These are phyloP conservation scores for Phytopythium cucurbitacearum DNA, from an alignment of 352 stramenopile genomes.

Conservation along the genomic window DNA sequence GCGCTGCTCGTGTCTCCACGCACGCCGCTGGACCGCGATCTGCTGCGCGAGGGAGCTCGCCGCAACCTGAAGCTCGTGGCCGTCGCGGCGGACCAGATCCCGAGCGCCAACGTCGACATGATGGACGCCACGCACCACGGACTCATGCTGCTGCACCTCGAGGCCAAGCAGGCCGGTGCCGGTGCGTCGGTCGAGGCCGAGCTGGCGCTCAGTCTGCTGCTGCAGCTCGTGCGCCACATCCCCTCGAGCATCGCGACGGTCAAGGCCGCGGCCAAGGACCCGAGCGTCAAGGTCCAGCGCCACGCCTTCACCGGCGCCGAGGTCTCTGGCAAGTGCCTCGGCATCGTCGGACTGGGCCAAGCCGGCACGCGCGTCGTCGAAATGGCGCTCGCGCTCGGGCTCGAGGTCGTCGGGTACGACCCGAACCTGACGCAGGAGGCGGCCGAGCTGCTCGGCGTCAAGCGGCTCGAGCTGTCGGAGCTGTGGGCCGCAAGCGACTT, in stretches of 20 bases:
- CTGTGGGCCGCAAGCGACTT: slow-evolving; percentile 86
- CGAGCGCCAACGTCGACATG: slow-evolving; percentile 59
- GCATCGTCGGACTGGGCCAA: slow-evolving; percentile 70
- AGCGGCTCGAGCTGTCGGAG: slow-evolving; percentile 50
- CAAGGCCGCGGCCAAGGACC: slow-evolving; percentile 10
- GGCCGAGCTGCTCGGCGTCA: slow-evolving; percentile 58
- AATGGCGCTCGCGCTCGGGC: slow-evolving; percentile 64
- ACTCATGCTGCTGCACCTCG: slow-evolving; percentile 72
- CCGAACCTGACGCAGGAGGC: slow-evolving; percentile 70
- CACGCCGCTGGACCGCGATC: slow-evolving; percentile 35
- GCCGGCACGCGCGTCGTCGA: slow-evolving; percentile 69
- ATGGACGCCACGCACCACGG: slow-evolving; percentile 74
- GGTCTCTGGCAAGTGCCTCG: slow-evolving; percentile 53
- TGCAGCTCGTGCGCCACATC: slow-evolving; percentile 61
- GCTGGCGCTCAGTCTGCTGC: slow-evolving; percentile 54
- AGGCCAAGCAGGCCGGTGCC: slow-evolving; percentile 68
- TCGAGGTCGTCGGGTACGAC: slow-evolving; percentile 70
- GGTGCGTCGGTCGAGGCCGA: slow-evolving; percentile 74
- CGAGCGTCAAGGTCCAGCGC: slow-evolving; percentile 16
- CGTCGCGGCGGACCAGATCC: slow-evolving; percentile 47
- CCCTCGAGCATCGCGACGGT: slow-evolving; percentile 41
- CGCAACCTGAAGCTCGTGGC: slow-evolving; percentile 51
- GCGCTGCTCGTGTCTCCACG: slow-evolving; percentile 53
- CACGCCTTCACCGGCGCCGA: slow-evolving; percentile 60
- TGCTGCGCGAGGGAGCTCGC: slow-evolving; percentile 39